Evolutionary conservation across 2,329 filamentous ascomycete species (phyloP).

Genomic region (Verticillium isaacii): DNA sequence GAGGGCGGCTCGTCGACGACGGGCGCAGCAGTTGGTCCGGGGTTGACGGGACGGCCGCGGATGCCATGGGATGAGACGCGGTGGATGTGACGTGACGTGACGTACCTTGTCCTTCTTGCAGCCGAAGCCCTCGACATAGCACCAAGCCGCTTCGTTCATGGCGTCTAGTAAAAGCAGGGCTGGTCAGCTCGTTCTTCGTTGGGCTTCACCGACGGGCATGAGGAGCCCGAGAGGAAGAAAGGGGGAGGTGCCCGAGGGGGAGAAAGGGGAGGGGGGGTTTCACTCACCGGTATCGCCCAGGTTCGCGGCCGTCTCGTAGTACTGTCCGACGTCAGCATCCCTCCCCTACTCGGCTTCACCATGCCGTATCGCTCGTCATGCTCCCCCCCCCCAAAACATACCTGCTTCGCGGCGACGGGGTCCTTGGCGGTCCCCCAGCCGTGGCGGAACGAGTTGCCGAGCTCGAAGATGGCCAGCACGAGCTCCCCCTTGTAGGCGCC

Average conservation of each 20-base stretch:
- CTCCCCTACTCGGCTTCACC: conserved; percentile 13
- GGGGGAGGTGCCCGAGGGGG: neutral
- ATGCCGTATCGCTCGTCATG: conserved; percentile 3
- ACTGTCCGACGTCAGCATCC: conserved; percentile 48
- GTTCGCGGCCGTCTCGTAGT: conserved; percentile 97
- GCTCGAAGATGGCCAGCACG: conserved; percentile 91
- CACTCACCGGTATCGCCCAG: conserved; percentile 75
- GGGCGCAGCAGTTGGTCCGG: neutral
- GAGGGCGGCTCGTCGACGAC: neutral
- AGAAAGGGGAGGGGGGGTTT: neutral
- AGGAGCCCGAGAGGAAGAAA: neutral
- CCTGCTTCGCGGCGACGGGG: conserved; percentile 73
- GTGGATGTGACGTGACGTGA: conserved; percentile 33
- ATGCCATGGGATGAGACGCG: neutral
- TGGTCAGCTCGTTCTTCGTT: conserved; percentile 8
- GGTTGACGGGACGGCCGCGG: neutral
- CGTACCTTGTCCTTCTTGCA: conserved; percentile 98
- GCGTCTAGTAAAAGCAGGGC: conserved; percentile 56
- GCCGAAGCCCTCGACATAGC: conserved; percentile 93
- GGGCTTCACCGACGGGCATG: conserved; percentile 3
- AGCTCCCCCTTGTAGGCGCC: conserved; percentile 94
- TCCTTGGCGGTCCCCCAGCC: conserved; percentile 91
- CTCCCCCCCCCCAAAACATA: conserved; percentile 19
- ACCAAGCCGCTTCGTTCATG: conserved; percentile 96
- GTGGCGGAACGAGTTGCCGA: conserved; percentile 88